These are phyloP conservation scores for Neurospora africana DNA, from an alignment of 495 filamentous ascomycete species.

Conservation along the genomic window DNA sequence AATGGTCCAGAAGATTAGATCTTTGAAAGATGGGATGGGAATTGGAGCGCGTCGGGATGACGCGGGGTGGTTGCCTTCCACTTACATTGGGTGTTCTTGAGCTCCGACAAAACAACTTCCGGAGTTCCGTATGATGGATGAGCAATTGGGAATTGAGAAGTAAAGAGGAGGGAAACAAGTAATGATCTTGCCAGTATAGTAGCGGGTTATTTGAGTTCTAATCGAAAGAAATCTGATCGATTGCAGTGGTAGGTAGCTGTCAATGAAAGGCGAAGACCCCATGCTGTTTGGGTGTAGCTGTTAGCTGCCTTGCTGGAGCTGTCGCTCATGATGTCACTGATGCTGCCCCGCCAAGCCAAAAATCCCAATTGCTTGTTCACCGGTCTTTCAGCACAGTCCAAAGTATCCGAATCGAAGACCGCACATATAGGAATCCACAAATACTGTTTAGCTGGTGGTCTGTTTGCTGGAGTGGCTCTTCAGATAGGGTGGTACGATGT, in stretches of 20 bases:
- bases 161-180: not conserved
- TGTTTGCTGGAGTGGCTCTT: not conserved
- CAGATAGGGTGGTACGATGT: not conserved
- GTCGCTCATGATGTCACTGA: slow-evolving; percentile 9
- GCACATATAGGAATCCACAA: not conserved
- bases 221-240: not conserved
- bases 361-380: not conserved
- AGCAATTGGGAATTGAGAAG: not conserved
- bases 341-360: not conserved
- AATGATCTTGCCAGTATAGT: not conserved
- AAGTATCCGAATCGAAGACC: not conserved
- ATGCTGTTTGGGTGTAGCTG: not conserved
- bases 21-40: not conserved
- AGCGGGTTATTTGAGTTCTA: not conserved
- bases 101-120: not conserved
- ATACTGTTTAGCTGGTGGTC: not conserved
- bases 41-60: not conserved
- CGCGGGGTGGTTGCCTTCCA: not conserved
- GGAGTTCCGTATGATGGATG: not conserved
- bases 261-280: not conserved
- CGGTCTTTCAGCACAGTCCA: not conserved
- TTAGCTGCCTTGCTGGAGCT: not conserved
- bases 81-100: not conserved
- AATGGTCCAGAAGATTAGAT: not conserved
- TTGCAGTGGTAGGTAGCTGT: not conserved